Evolutionary conservation across 257 asterid species (phyloP), one percentile per base, ranked within the genome.

Genomic region (Pogostemon cablin): DNA sequence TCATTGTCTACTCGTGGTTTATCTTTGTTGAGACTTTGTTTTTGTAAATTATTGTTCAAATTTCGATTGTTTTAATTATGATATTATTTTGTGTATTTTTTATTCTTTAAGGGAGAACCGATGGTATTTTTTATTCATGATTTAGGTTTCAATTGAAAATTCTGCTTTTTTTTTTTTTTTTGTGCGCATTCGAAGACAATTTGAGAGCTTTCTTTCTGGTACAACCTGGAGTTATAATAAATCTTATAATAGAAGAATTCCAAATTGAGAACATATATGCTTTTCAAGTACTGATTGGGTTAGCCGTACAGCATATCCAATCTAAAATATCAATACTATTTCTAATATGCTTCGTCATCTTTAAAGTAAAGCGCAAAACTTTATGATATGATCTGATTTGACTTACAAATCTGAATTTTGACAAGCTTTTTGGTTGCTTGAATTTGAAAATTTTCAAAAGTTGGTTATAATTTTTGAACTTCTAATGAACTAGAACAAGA

Each of bases 1-100:
- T 69, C 64, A 37, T 70, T 71, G 78, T 66, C 57, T 77, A 20
- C 11, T 68, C 32, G 62, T 72, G 58, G 71, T 71, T 40, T 75
- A 4, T 35, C n/a, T 73, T 55, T 52, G 70, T 62, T 79, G 55
- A 37, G 37, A 41, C 41, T 49, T 62, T 64, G 48, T 63, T 57
- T 52, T 34, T 72, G 68, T 75, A 56, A 49, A 53, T 69, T 66
- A 25, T 58, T 53, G 38, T 55, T 66, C 12, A 43, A 44, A 64
- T 42, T 60, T 49, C 43, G n/a, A 44, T 63, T 72, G 61, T 38
- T 54, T 56, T 46, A 49, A 46, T 54, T 9, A 35, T 34, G 61
- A 41, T 25, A 35, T 54, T n/a, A 38, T 54, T 39, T 49, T 53
- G 7, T 41, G 75, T 47, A 55, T 55, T 71, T 61, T 41, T 25